phyloP scores from a whole-genome alignment of 495 filamentous ascomycete species.

The Annulohypoxylon moriforme region DNA sequence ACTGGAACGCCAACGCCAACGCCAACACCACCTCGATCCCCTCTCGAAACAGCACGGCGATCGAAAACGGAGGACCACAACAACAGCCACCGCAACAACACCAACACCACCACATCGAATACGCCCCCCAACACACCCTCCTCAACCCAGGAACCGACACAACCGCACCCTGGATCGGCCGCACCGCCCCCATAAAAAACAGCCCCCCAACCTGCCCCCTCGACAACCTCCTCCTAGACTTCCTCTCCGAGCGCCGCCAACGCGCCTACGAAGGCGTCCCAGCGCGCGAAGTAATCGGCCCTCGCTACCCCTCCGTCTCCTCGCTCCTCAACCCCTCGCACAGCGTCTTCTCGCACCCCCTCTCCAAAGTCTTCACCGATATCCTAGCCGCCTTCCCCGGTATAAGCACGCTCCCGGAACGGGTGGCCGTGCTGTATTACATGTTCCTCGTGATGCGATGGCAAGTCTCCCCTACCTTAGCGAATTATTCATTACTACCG shows the following conservation, averaged over 20 bases:
- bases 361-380: conserved; percentile 85
- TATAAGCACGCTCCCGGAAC: conserved; percentile 75
- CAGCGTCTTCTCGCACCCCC: conserved; percentile 70
- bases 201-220: conserved; percentile 74
- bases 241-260: conserved; percentile 73
- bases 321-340: conserved; percentile 76
- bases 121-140: conserved; percentile 18
- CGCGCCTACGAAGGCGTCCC: conserved; percentile 71
- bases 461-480: conserved; percentile 77
- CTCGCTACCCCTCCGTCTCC: conserved; percentile 78
- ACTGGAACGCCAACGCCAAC: conserved; percentile 54
- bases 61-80: conserved; percentile 1
- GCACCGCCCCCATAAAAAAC: conserved; percentile 66
- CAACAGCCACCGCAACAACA: conserved; percentile 29
- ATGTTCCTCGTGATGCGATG: conserved; percentile 90
- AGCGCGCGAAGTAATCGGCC: conserved; percentile 72
- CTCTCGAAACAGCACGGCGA: background rate
- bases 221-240: conserved; percentile 80
- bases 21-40: background rate
- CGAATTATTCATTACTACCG: conserved; percentile 79
- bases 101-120: conserved; percentile 35
- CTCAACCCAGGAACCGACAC: background rate
- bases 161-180: conserved; percentile 20
- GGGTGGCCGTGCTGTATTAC: conserved; percentile 78
- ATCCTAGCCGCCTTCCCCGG: conserved; percentile 80